A percentile compares a stretch with the other conserved stretches of the same genome.
Evolutionary conservation across 257 asterid species (phyloP).

Genomic region (Solanum gandarillasii): DNA sequence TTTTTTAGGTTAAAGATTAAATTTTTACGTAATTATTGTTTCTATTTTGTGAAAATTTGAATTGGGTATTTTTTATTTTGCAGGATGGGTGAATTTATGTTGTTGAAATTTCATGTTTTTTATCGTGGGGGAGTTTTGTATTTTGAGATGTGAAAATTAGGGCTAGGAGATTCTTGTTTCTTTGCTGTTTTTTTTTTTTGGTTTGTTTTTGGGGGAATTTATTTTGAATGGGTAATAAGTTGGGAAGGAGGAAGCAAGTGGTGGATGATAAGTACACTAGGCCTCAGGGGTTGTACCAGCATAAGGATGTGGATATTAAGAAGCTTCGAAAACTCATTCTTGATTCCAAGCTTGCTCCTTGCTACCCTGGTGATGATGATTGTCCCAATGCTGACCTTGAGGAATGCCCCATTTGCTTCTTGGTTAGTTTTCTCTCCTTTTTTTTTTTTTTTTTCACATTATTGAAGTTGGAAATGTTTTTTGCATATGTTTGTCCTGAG

Average conservation of each 20-base stretch:
- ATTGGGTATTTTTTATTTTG: not conserved
- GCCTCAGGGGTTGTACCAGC: constrained; percentile 99
- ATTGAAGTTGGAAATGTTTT: not conserved
- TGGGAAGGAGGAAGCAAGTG: constrained; percentile 89
- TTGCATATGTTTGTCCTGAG: not conserved
- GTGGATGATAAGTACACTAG: constrained; percentile 98
- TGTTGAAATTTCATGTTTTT: not conserved
- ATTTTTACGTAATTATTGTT: not conserved
- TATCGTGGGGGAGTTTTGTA: not conserved
- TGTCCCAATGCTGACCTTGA: constrained; percentile 61
- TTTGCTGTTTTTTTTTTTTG: not conserved
- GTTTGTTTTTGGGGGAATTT: not conserved
- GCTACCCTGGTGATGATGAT: constrained; percentile 97
- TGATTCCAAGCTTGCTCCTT: constrained; percentile 93
- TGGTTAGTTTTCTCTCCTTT: constrained; percentile 41
- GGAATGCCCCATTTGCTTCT: constrained; percentile 99
- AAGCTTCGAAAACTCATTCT: constrained; percentile 91
- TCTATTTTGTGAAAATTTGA: not conserved
- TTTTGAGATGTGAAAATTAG: constrained; percentile 4
- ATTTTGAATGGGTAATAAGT: constrained; percentile 81
- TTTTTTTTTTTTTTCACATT: not conserved
- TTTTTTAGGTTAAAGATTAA: not conserved
- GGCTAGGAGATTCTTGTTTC: not conserved
- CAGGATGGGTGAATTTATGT: not conserved
- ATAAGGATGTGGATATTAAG: constrained; percentile 93